Evolutionary conservation across 2,329 filamentous ascomycete genomes (phyloP), one percentile per base, ranked within the genome.

Genomic region (Alternaria ethzedia): DNA sequence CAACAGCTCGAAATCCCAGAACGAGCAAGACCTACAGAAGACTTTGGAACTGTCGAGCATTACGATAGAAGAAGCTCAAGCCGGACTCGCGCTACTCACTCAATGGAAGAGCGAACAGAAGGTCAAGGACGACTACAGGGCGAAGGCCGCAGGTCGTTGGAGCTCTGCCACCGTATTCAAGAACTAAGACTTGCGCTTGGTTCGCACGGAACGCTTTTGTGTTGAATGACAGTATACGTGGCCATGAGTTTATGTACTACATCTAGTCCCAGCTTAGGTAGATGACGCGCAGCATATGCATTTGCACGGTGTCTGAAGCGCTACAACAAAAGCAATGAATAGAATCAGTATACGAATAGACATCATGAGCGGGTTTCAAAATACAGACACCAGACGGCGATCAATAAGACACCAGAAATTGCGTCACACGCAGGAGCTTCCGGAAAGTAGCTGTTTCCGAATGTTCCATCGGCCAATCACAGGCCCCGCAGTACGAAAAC

Each of bases 21-120:
- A 83, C 61, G 90, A 91, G 73, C 86, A 89, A 75, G 86, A 89
- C 41, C 79, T 94, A n/a, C 73, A 84, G n/a, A 83, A 82, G n/a
- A 82, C 87, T 10, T 78, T 92, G 12, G 83, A 86, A 25, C 73
- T 86, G 7, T 78, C 85, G 5, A 79, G 73, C 12, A 81, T 86
- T 44, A 85, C 84, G 7, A 80, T 89, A 25, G 83, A 86, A 45
- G 86, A 90, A 63, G 90, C 88, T 1, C 72, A 84, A 10, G 82
- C 82, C 50, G 86, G 87, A 3, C 77, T 90, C 30, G 79, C 82
- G 12, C 64, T 87, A 30, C 70, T 89, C 26, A 78, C 79, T 45
- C 80, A 84, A 63, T 86, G 86, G 84, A 82, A 83, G 61, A 86
- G 86, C 63, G 79, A 82, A 55, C 74, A 76, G 46, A 79, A 83